Evolutionary conservation across 805 yeast species (phyloP), one percentile per base, ranked within the genome.

Genomic region (Candida silvicultrix): DNA sequence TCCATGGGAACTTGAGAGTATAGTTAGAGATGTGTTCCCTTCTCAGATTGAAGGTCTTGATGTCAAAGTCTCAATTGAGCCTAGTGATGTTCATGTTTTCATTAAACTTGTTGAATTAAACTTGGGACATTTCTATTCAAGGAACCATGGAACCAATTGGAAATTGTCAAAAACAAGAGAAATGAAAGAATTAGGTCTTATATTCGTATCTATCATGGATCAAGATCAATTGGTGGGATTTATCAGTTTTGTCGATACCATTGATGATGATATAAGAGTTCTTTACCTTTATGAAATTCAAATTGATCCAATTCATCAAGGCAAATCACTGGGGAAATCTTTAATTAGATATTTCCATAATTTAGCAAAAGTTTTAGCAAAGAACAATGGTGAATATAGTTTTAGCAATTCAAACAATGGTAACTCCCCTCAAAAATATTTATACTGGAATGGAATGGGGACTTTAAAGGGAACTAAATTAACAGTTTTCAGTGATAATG

Each of bases 281-380:
- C 46, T 80, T 9, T 81, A 80, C 51, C 62, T 81, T 10, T 81
- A 77, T 51, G 86, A 81, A 55, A 74, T 81, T 34, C 86, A 81
- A 45, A 59, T 80, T 0, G 28, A 46, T 2, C 64, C 66, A 1
- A 15, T 41, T 11, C 66, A 50, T 46, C 75, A 77, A 41, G 61
- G 63, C 1, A 34, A 40, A 2, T 53, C 60, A 9, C 23, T 72
- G 0, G 86, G 85, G 0, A 41, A 68, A 0, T 16, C 16, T 11
- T 49, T 79, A n/a, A 60, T 80, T 46, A 23, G 35, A 0, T 16
- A 46, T 0, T 64, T 78, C 31, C 76, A 75, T 42, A 14, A 41
- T 0, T 46, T 72, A 5, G 36, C 36, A 5, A 42, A 16, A 10
- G 4, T 5, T 7, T 36, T 64, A 6, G 28, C 35, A 55, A 52